Base-by-base conservation (phyloP, 2,329 filamentous ascomycete genomes). In the Fusarium goolgardi region DNA sequence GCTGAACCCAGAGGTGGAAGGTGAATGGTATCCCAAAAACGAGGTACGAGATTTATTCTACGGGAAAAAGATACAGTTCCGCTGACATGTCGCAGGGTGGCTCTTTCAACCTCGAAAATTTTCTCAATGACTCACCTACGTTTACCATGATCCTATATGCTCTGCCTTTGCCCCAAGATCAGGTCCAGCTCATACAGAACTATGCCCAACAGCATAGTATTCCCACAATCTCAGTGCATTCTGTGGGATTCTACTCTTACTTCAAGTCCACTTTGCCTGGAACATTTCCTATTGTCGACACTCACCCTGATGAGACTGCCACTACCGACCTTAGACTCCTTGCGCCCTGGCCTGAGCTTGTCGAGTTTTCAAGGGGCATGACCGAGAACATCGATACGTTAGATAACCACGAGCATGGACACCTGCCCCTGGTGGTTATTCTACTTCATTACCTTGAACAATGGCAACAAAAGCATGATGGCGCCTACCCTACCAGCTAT, bases 221-320 rank as follows among this genome's bases (percentile, higher is more conserved):
- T 20, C 94, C 96, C 1, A 81, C 94, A 16, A 86, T 98, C 59
- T 90, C 94, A 68, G 86, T 96, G 44, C 93, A 97, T 76, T 97
- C 91, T n/a, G 86, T 91, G 40, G 96, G 96, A 29, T 97, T 97
- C 81, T 97, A 96, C 79, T 92, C 93, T 3, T 92, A 92, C 70
- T 97, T 98, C 77, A 91, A 89, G n/a, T 84, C 96, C 29, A 84
- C 87, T 70, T 82, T 97, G 29, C 91, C 92, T 12, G 83, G 88
- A n/a, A 88, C 90, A 29, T 97, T 96, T 73, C 94, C 95, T 7
- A 91, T 99, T 59, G 92, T 99, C 66, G 95, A 99, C 76, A 98
- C 96, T 44, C 96, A 99, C 75, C 96, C 96, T 1, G 94, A 97
- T 67, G 89, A 93, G 40, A 92, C 93, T 39, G 89, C 93, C 10